Percentiles rank a stretch among this genome's conserved stretches.
Evolutionary conservation across 1,139 yeast species (phyloP).

Genomic region (Kodamaea anthophila): DNA sequence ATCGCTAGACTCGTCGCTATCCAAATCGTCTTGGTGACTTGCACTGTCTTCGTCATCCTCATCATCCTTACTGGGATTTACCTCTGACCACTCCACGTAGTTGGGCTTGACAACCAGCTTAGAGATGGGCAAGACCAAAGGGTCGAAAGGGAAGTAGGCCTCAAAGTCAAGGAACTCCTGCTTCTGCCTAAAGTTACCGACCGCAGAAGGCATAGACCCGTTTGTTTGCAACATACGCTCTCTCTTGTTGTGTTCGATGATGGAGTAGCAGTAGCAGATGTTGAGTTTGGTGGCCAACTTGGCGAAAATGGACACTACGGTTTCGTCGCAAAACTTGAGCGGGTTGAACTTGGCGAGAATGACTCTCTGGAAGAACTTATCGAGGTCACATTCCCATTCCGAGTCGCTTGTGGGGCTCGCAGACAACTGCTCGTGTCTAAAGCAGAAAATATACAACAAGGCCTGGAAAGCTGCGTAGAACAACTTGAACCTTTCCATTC

Average conservation of each 20-base stretch:
- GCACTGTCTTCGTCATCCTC: constrained; percentile 58
- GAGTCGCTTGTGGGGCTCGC: constrained; percentile 13
- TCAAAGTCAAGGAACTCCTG: constrained; percentile 86
- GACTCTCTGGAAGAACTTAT: constrained; percentile 80
- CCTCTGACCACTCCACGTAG: constrained; percentile 69
- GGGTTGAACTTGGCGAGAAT: constrained; percentile 90
- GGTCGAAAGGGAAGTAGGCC: constrained; percentile 95
- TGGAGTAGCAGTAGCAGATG: constrained; percentile 88
- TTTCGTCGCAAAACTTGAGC: constrained; percentile 85
- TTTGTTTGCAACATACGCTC: constrained; percentile 44
- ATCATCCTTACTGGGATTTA: constrained; percentile 41
- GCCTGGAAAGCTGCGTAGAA: constrained; percentile 95
- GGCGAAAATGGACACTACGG: constrained; percentile 91
- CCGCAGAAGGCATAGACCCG: constrained; percentile 26
- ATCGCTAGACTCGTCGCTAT: constrained; percentile 22
- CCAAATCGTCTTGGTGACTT: constrained; percentile 26
- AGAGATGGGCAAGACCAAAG: constrained; percentile 64
- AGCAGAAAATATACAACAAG: constrained; percentile 83
- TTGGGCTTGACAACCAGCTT: constrained; percentile 45
- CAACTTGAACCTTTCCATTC: constrained; percentile 75
- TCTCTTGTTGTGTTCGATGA: constrained; percentile 83
- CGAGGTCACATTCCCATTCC: constrained; percentile 79
- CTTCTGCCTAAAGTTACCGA: constrained; percentile 42
- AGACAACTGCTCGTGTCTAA: constrained; percentile 63
- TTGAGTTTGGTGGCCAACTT: constrained; percentile 85